Evolutionary conservation across 441 rosid genomes (phyloP), one percentile per base, ranked within the genome.

Genomic region (Populus hybrid): DNA sequence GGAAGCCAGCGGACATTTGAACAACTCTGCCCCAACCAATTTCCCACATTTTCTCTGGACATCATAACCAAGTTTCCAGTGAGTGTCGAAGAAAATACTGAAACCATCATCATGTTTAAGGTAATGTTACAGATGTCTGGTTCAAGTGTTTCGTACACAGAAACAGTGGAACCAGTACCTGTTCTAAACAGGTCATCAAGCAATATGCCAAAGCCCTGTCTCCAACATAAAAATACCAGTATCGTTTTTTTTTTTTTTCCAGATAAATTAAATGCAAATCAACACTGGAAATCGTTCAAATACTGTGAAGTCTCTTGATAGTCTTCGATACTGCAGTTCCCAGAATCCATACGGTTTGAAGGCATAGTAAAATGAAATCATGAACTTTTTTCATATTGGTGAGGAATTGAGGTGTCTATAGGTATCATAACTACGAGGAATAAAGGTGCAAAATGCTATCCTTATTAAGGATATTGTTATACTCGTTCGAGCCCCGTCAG

Each of bases 11-110:
- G 38, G 98, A 91, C 79, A 96, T 91, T 83, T 94, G 98, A 82
- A 96, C 88, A 65, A 91, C 97, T 82, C 98, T 90, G 63, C 98
- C 96, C 83, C 99, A 91, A 61, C 99, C 98, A 50, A 92, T 96
- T 26, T 2, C 99, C 98, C 40, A 92, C 89, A 75, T 94, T 96
- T 88, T 96, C 99, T 79, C 99, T 96, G 94, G 85, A 77, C 77
- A 63, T 81, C 57, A 76, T 23, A 35, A 71, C 38, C 75, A 71
- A 53, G 34, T 69, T 21, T n/a, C 38, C 8, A 0, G 21, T 5
- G 42, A 38, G 0, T 38, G 2, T 38, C 3, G 11, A 7, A 57
- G 30, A 64, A 61, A 26, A 6, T n/a, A 75, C 24, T 30, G 28
- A 35, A 46, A 12, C n/a, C 68, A 68, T 72, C 35, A 67, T 38